Percentiles rank a stretch among this genome's conserved stretches.
Evolutionary conservation across 305 asterid genomes (phyloP).

Genomic region (Plantago lanceolata): DNA sequence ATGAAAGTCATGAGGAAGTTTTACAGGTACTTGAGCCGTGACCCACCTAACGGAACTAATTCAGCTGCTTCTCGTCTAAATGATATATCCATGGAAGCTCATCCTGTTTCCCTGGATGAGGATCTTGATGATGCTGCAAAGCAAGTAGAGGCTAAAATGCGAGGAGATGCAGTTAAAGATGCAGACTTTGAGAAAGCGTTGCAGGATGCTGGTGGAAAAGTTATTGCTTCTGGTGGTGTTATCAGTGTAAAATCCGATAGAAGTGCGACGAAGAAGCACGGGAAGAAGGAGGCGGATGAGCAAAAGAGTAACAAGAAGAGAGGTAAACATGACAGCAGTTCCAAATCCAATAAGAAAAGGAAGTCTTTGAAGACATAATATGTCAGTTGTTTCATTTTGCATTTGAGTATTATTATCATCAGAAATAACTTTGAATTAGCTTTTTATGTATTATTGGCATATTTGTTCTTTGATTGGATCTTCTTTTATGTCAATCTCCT

Average conservation of each 20-base stretch:
- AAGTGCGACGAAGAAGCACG: conserved; percentile 35
- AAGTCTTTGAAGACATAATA: conserved; percentile 20
- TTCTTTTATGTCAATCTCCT: too few species aligned
- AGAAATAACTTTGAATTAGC: not conserved
- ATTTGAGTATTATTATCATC: not conserved
- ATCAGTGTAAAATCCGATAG: conserved; percentile 59
- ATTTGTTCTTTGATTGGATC: too few species aligned
- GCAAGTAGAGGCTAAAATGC: conserved; percentile 67
- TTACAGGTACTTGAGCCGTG: conserved; percentile 42
- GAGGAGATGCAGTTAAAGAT: conserved; percentile 59
- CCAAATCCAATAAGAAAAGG: conserved; percentile 64
- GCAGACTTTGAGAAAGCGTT: conserved; percentile 75
- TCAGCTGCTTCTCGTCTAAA: conserved; percentile 51
- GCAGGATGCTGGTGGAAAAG: conserved; percentile 49
- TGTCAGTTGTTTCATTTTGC: not conserved
- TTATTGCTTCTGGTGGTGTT: conserved; percentile 40
- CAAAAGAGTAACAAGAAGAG: conserved; percentile 48
- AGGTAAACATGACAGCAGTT: conserved; percentile 42
- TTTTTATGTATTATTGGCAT: too few species aligned
- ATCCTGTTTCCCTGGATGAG: conserved; percentile 65
- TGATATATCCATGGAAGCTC: conserved; percentile 70
- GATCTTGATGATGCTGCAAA: conserved; percentile 72
- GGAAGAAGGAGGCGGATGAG: conserved; percentile 23
- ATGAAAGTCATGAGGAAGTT: conserved; percentile 72
- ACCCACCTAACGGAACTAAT: conserved; percentile 39